Conservation (phyloP, 2,329 filamentous ascomycete genomes). For the Volutella citrinella region DNA sequence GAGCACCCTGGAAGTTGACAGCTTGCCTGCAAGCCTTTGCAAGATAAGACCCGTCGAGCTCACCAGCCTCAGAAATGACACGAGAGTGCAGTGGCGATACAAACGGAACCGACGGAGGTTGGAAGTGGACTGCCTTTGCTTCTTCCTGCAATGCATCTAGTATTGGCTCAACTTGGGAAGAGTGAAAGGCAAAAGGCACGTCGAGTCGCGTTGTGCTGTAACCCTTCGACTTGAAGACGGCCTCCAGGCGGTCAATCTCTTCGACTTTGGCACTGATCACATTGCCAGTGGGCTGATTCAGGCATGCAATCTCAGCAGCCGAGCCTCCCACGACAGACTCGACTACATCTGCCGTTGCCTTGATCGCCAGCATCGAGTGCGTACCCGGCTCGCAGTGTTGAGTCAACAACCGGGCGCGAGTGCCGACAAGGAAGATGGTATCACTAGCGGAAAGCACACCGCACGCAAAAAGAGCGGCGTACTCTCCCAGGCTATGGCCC, state of each 20-base stretch:
- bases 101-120: slow-evolving; percentile 48
- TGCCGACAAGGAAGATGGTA: slow-evolving; percentile 59
- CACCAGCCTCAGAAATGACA: slow-evolving; percentile 45
- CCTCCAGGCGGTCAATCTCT: slow-evolving; percentile 42
- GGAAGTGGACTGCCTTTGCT: slow-evolving; percentile 36
- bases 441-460: slow-evolving; percentile 58
- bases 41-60: slow-evolving; percentile 57
- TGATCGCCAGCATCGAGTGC: slow-evolving; percentile 28
- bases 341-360: slow-evolving; percentile 6
- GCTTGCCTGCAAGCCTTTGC: slow-evolving; percentile 58
- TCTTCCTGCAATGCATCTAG: slow-evolving; percentile 55
- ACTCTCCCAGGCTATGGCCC: slow-evolving; percentile 57
- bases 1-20: slow-evolving; percentile 62
- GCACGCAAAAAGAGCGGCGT: slow-evolving; percentile 58
- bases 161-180: slow-evolving; percentile 52
- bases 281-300: slow-evolving; percentile 73
- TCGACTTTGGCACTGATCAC: slow-evolving; percentile 56
- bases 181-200: slow-evolving; percentile 54
- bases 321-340: slow-evolving; percentile 25
- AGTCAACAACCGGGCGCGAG: slow-evolving; percentile 53
- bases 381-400: slow-evolving; percentile 44
- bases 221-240: slow-evolving; percentile 28
- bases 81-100: slow-evolving; percentile 64
- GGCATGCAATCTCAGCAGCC: slow-evolving; percentile 60
- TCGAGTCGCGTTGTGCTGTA: slow-evolving; percentile 46